A percentile compares a stretch with the other conserved stretches of the same genome.
Evolutionary conservation across 2,329 filamentous ascomycete species (phyloP).

Genomic region (Drechslerella dactyloides): DNA sequence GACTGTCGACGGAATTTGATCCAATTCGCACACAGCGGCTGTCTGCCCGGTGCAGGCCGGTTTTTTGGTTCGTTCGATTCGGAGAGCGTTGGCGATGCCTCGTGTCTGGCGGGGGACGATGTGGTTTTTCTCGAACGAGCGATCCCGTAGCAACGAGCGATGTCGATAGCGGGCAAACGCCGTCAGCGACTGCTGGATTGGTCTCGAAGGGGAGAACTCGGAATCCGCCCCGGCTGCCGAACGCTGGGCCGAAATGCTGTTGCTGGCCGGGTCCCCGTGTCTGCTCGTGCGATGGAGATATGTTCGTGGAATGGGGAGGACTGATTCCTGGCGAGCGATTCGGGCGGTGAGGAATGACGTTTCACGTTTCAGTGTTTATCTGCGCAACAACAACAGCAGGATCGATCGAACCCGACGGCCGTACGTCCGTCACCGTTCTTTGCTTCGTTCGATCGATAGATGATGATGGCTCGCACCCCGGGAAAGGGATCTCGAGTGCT

Average conservation of each 20-base stretch:
- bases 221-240: neutral
- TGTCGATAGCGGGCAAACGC: neutral
- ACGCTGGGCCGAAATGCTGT: neutral
- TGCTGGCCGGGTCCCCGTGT: neutral
- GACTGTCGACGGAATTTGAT: neutral
- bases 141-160: neutral
- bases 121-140: neutral
- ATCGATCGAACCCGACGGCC: neutral
- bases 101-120: neutral
- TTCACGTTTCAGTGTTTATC: conserved; percentile 5
- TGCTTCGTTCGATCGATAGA: neutral
- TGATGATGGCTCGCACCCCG: neutral
- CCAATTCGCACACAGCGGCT: neutral
- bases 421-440: neutral
- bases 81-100: neutral
- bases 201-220: neutral
- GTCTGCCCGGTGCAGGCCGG: too few relatives aligned
- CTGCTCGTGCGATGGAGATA: neutral
- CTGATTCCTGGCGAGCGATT: neutral
- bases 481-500: neutral
- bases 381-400: neutral
- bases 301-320: neutral
- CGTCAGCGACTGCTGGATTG: neutral
- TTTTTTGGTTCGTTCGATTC: too few relatives aligned
- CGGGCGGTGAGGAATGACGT: conserved; percentile 5